These are phyloP conservation scores for Umbelopsis sp. DNA, from an alignment of 192 early-diverging fungal genomes.

Conservation along the genomic window DNA sequence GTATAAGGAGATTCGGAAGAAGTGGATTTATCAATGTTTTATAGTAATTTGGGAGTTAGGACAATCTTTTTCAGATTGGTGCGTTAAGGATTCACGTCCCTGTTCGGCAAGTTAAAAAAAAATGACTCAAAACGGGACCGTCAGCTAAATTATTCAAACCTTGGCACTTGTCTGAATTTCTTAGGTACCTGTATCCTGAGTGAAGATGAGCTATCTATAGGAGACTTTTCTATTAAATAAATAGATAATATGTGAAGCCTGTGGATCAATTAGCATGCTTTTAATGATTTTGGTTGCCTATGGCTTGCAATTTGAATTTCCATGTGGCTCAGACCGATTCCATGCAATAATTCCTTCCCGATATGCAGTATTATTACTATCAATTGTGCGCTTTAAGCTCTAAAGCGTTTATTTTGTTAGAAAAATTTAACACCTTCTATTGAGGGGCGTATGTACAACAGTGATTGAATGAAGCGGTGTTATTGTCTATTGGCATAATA, in stretches of 20 bases:
- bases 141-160: background rate
- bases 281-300: no score
- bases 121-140: slow-evolving; percentile 8
- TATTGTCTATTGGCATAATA: background rate
- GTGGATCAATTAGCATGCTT: no score
- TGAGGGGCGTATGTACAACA: slow-evolving; percentile 3
- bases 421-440: background rate
- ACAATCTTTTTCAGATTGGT: background rate
- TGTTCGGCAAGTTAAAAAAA: background rate
- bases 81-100: no score
- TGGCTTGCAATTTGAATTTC: background rate
- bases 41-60: background rate
- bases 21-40: background rate
- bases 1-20: background rate
- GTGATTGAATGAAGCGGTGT: background rate
- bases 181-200: background rate
- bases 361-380: no score
- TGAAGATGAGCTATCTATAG: no score
- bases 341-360: no score
- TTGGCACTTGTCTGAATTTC: background rate
- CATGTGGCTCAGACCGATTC: no score
- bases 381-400: background rate
- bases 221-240: no score
- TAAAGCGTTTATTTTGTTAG: background rate
- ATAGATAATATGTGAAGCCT: no score